Evolutionary conservation across 306 rosid species (phyloP).

Genomic region (Sechiopsis laciniata): DNA sequence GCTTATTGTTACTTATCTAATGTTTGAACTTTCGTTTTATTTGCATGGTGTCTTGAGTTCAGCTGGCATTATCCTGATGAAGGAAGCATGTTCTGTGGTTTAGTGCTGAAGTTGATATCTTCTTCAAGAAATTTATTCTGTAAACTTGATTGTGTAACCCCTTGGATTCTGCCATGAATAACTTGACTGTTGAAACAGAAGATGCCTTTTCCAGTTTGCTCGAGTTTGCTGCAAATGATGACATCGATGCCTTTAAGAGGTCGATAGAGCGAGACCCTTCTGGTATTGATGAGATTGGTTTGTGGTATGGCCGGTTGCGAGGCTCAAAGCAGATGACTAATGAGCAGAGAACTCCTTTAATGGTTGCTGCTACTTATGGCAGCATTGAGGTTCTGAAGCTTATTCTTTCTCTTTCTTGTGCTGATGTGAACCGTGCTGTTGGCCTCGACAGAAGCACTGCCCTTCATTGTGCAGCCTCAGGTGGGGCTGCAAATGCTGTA

Average conservation of each 20-base stretch:
- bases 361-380: slow-evolving; percentile 94
- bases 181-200: slow-evolving; percentile 63
- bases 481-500: slow-evolving; percentile 72
- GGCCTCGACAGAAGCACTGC: slow-evolving; percentile 86
- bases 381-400: slow-evolving; percentile 65
- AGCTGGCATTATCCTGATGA: slow-evolving; percentile 8
- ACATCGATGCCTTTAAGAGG: slow-evolving; percentile 56
- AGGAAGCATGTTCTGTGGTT: background rate
- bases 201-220: slow-evolving; percentile 74
- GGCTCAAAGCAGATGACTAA: slow-evolving; percentile 86
- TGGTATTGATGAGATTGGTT: slow-evolving; percentile 66
- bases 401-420: slow-evolving; percentile 55
- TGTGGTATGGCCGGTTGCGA: slow-evolving; percentile 74
- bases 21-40: background rate
- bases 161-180: slow-evolving; percentile 49
- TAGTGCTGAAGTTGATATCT: background rate
- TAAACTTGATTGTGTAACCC: background rate
- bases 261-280: slow-evolving; percentile 61
- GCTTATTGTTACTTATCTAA: no score
- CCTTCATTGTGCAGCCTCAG: slow-evolving; percentile 89
- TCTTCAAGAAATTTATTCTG: background rate
- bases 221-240: slow-evolving; percentile 82
- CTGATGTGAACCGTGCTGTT: slow-evolving; percentile 49
- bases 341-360: slow-evolving; percentile 72
- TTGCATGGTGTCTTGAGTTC: background rate